Evolutionary conservation across 148 eudicot genomes (phyloP).

Genomic region (Camellia lanceoleosa): DNA sequence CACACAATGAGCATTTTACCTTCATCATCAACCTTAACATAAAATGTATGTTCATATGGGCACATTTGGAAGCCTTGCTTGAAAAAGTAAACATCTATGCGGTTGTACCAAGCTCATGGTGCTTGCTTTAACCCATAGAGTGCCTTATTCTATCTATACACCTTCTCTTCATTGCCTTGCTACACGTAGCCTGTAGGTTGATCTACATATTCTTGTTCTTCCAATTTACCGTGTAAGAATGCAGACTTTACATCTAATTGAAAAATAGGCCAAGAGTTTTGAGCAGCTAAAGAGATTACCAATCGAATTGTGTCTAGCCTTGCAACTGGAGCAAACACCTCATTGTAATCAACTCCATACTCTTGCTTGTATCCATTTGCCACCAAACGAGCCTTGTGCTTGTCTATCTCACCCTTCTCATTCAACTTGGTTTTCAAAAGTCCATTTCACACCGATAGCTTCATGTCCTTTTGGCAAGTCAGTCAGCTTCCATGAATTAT

Average conservation of each 20-base stretch:
- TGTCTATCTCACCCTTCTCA: neutral
- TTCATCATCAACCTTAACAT: neutral
- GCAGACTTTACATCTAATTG: slow-evolving; percentile 20
- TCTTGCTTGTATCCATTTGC: slow-evolving; percentile 17
- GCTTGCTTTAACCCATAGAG: slow-evolving; percentile 19
- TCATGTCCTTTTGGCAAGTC: neutral
- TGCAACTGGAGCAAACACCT: slow-evolving; percentile 14
- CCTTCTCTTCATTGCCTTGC: slow-evolving; percentile 1
- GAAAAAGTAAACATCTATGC: neutral
- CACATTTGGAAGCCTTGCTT: neutral
- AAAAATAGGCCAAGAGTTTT: neutral
- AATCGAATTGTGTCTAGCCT: slow-evolving; percentile 8
- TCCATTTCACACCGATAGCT: slow-evolving; percentile 22
- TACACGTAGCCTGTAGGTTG: slow-evolving; percentile 13
- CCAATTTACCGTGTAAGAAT: slow-evolving; percentile 4
- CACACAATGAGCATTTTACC: neutral
- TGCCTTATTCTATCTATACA: neutral
- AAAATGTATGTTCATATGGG: slow-evolving; percentile 5
- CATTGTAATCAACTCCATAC: neutral
- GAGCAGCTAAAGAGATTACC: neutral
- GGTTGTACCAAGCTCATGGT: slow-evolving; percentile 21
- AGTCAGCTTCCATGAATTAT: neutral
- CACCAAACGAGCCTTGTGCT: slow-evolving; percentile 18
- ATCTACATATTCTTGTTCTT: slow-evolving; percentile 18
- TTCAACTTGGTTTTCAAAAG: slow-evolving; percentile 16